Conservation (phyloP, 805 yeast species). For the Blastobotrys robertii region DNA sequence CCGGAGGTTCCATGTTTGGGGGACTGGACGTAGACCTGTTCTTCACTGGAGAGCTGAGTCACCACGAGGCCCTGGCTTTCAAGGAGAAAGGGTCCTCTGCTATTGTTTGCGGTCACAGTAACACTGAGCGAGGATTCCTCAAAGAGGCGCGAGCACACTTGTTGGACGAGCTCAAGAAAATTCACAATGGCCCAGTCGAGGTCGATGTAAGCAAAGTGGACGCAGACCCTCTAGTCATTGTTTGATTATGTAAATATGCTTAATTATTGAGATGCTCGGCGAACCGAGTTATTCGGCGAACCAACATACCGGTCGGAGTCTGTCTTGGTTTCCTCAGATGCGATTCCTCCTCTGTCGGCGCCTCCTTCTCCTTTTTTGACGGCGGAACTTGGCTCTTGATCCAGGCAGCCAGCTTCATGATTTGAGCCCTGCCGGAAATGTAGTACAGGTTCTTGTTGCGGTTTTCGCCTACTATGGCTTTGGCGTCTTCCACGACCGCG, state of each 20-base stretch:
- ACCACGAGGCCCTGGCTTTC: conserved; percentile 73
- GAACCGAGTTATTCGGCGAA: too few species aligned
- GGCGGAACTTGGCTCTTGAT: conserved; percentile 16
- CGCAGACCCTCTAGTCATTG: conserved; percentile 48
- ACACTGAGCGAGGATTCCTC: conserved; percentile 85
- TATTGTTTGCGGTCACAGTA: conserved; percentile 78
- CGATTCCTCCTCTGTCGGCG: neutral
- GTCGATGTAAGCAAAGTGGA: conserved; percentile 49
- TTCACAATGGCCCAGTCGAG: conserved; percentile 28
- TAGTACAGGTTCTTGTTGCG: conserved; percentile 12
- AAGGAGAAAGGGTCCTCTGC: conserved; percentile 65
- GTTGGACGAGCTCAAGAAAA: conserved; percentile 29
- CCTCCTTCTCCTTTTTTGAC: neutral
- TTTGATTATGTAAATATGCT: conserved; percentile 10
- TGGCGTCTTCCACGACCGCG: neutral
- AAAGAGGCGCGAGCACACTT: conserved; percentile 42
- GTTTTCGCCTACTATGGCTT: neutral
- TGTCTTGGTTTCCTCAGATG: too few species aligned
- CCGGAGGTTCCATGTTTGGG: conserved; percentile 70
- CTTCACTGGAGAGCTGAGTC: conserved; percentile 89
- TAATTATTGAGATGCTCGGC: too few species aligned
- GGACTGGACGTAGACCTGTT: conserved; percentile 53
- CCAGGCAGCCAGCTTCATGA: conserved; percentile 22
- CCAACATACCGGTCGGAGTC: too few species aligned
- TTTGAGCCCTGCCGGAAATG: conserved; percentile 19